Evolutionary conservation across 2,329 filamentous ascomycete species (phyloP).

Genomic region (Clarireedia hainanense): DNA sequence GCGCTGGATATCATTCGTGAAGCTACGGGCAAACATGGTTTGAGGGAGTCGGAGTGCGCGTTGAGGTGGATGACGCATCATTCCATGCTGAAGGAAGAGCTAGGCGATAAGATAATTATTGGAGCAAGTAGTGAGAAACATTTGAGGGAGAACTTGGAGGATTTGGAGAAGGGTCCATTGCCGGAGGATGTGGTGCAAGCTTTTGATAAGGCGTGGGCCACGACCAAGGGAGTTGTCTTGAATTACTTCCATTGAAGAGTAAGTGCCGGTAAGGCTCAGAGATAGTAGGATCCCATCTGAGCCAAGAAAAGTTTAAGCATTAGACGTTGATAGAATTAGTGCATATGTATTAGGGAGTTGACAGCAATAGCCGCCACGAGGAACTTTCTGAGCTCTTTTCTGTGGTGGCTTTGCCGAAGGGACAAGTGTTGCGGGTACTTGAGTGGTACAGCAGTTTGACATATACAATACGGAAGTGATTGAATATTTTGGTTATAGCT

Average conservation of each 20-base stretch:
- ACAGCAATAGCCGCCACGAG: too few species aligned
- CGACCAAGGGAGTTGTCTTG: neutral
- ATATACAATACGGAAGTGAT: too few species aligned
- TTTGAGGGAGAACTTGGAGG: conserved; percentile 47
- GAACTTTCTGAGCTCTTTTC: too few species aligned
- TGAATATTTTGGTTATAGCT: too few species aligned
- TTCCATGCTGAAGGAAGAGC: conserved; percentile 45
- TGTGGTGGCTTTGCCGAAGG: too few species aligned
- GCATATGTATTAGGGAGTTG: too few species aligned
- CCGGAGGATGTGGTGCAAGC: conserved; percentile 54
- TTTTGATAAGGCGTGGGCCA: conserved; percentile 4
- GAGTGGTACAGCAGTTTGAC: too few species aligned
- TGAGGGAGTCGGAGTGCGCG: conserved; percentile 67
- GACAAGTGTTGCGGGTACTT: too few species aligned
- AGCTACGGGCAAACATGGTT: conserved; percentile 55
- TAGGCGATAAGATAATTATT: conserved; percentile 51
- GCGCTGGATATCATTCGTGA: conserved; percentile 61
- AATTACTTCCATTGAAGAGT: neutral
- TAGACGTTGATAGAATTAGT: too few species aligned
- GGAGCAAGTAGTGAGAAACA: conserved; percentile 50
- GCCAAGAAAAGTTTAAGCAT: too few species aligned
- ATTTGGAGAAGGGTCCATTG: conserved; percentile 61
- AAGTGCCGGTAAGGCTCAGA: too few species aligned
- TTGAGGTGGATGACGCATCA: conserved; percentile 69
- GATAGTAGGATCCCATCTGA: neutral